Percentiles rank a stretch among this genome's conserved stretches.
Conservation (phyloP, 768 basidiomycete species). For the Russula sp. region DNA sequence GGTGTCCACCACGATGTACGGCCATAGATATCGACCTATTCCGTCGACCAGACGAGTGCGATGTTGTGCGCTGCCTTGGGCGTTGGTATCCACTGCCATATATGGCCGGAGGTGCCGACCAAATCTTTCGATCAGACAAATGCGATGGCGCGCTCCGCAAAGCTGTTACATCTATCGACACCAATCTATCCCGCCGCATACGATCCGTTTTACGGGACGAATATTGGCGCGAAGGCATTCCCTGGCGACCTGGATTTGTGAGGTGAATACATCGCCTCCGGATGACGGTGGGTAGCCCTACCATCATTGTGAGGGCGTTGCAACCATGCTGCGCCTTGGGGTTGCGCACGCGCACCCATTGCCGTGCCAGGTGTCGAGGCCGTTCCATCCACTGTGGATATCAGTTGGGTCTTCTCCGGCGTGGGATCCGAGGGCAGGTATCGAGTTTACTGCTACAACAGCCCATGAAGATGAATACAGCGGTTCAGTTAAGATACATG, state of each 20-base stretch:
- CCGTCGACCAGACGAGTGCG: too few species aligned
- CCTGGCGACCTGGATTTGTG: background rate
- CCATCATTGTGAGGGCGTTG: background rate
- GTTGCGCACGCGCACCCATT: background rate
- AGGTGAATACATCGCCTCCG: too few species aligned
- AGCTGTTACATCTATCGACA: background rate
- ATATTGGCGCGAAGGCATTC: background rate
- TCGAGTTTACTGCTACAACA: accelerated
- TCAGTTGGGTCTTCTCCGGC: too few species aligned
- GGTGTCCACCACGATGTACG: background rate
- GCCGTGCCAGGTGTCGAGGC: too few species aligned
- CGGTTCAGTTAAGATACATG: too few species aligned
- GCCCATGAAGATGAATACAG: too few species aligned
- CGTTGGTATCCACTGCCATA: background rate
- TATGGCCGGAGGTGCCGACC: background rate
- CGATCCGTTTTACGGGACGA: too few species aligned
- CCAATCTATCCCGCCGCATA: background rate
- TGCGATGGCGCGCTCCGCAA: too few species aligned
- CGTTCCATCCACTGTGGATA: too few species aligned
- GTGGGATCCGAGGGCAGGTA: too few species aligned
- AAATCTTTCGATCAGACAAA: background rate
- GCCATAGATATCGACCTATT: background rate
- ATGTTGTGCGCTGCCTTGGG: too few species aligned
- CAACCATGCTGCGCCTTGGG: background rate
- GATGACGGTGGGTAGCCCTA: background rate